Conservation (phyloP, 2,329 filamentous ascomycete species). For the Neonectria coccinea region DNA sequence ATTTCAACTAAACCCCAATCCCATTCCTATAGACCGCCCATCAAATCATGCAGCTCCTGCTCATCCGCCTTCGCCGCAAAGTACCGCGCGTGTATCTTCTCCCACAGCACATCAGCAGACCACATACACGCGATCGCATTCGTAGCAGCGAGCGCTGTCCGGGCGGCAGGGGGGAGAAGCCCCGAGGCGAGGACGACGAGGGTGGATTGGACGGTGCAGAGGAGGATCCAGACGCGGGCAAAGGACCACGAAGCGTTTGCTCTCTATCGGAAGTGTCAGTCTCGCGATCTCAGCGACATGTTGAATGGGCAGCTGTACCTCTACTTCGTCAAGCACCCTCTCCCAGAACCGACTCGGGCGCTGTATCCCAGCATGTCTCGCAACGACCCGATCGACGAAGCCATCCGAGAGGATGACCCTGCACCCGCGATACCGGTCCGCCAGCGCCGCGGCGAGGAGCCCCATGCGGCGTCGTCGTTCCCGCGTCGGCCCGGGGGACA, state of each 20-base stretch:
- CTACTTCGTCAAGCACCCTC: conserved; percentile 31
- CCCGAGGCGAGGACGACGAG: conserved; percentile 8
- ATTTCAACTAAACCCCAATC: no score
- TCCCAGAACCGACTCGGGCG: conserved; percentile 34
- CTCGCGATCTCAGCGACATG: background rate
- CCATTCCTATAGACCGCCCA: conserved; percentile 18
- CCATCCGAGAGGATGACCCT: conserved; percentile 24
- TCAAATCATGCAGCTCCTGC: conserved; percentile 34
- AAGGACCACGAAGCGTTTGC: conserved; percentile 29
- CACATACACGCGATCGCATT: conserved; percentile 28
- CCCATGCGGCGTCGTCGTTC: conserved; percentile 25
- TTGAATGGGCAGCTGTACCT: conserved; percentile 17
- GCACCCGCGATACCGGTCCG: conserved; percentile 18
- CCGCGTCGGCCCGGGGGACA: conserved; percentile 9
- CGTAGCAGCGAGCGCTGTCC: conserved; percentile 19
- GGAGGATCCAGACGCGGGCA: conserved; percentile 25
- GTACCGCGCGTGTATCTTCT: conserved; percentile 29
- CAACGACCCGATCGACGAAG: conserved; percentile 19
- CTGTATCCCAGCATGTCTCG: conserved; percentile 11
- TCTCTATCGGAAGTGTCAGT: conserved; percentile 17
- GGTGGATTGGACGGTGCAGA: conserved; percentile 22
- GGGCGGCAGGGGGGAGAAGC: conserved; percentile 14
- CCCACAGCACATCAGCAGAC: conserved; percentile 27
- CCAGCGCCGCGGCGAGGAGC: conserved; percentile 22
- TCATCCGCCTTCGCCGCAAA: conserved; percentile 29